phyloP scores from a whole-genome alignment of 352 stramenopile genomes.

The Pythium monospermum region DNA sequence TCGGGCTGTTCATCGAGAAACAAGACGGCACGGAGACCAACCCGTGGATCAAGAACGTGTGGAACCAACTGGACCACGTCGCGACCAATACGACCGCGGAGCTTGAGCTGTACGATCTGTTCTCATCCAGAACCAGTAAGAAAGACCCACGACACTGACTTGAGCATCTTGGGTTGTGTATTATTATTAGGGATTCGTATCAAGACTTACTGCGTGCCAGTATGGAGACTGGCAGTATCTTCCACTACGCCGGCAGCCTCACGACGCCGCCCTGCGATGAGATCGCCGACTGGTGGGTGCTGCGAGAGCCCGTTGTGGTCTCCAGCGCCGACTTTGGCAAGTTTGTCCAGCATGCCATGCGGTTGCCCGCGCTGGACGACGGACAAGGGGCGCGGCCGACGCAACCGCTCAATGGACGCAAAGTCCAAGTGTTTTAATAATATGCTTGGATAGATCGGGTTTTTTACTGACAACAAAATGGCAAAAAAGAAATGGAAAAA shows the following conservation, averaged over 20 bases:
- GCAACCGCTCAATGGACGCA: slow-evolving; percentile 43
- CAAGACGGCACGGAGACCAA: slow-evolving; percentile 4
- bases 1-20: slow-evolving; percentile 24
- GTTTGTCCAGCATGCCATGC: slow-evolving; percentile 29
- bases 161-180: too few relatives aligned
- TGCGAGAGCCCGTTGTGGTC: slow-evolving; percentile 52
- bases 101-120: too few relatives aligned
- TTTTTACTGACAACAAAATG: too few relatives aligned
- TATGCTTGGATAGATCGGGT: too few relatives aligned
- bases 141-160: too few relatives aligned
- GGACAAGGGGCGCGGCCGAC: slow-evolving; percentile 42
- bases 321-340: slow-evolving; percentile 27
- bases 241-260: slow-evolving; percentile 60
- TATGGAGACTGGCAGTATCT: slow-evolving; percentile 50
- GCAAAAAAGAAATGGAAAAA: too few relatives aligned
- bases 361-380: slow-evolving; percentile 30
- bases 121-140: too few relatives aligned
- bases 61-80: slow-evolving; percentile 7
- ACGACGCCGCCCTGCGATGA: slow-evolving; percentile 56
- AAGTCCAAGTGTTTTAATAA: too few relatives aligned
- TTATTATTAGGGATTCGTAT: too few relatives aligned
- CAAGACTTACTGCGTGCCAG: slow-evolving; percentile 44
- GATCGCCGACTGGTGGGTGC: slow-evolving; percentile 57
- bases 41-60: slow-evolving; percentile 4
- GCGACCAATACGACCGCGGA: too few relatives aligned